Evolutionary conservation across 129 eudicot genomes (phyloP).

Genomic region (Kitagawia praeruptora): DNA sequence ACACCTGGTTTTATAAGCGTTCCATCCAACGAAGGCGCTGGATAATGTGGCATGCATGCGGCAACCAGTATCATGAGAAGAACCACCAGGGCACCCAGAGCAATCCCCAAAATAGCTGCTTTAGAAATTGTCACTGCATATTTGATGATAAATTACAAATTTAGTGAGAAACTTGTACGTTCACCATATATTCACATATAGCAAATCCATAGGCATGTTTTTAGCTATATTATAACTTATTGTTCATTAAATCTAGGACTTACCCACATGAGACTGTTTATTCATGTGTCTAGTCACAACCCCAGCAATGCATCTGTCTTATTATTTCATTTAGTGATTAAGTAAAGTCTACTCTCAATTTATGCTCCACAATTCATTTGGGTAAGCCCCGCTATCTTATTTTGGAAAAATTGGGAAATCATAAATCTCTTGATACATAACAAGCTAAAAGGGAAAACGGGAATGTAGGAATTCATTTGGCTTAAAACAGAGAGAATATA

Average conservation of each 20-base stretch:
- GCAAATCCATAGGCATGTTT: not conserved
- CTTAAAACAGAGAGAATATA: not conserved
- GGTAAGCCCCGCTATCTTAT: not conserved
- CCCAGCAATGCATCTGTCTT: not conserved
- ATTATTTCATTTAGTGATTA: not conserved
- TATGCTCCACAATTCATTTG: not conserved
- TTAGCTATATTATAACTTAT: not conserved
- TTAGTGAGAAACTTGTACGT: not conserved
- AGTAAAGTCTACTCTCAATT: not conserved
- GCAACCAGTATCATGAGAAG: conserved; percentile 86
- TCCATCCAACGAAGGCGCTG: conserved; percentile 49
- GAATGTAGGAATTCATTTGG: too few species aligned
- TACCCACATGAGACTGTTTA: not conserved
- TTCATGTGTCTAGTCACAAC: not conserved
- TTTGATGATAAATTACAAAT: not conserved
- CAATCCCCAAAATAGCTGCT: conserved; percentile 89
- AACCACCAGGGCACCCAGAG: conserved; percentile 76
- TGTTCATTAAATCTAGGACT: not conserved
- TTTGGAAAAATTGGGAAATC: not conserved
- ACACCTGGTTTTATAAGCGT: conserved; percentile 72
- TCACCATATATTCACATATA: not conserved
- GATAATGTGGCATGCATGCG: conserved; percentile 65
- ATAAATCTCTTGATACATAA: not conserved
- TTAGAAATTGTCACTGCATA: conserved; percentile 58
- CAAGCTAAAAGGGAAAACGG: not conserved